A percentile compares a stretch with the other conserved stretches of the same genome.
Evolutionary conservation across 305 asterid genomes (phyloP).

Genomic region (Solanum hybrid): DNA sequence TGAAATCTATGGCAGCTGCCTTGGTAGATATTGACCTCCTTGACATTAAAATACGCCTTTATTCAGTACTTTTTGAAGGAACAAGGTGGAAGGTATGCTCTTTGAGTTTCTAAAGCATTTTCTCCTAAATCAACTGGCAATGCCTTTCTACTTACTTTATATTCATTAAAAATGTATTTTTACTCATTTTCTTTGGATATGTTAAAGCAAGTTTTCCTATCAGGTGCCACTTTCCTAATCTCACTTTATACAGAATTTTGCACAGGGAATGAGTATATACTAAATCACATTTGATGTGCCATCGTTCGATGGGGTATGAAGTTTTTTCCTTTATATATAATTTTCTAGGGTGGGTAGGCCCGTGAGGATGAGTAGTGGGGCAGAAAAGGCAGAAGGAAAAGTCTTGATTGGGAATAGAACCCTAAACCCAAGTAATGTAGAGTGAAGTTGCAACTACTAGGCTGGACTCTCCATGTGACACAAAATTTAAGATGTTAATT

Average conservation of each 20-base stretch:
- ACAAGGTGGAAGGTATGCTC: constrained; percentile 10
- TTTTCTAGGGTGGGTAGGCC: background rate
- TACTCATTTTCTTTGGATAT: background rate
- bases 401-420: background rate
- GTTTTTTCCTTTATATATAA: background rate
- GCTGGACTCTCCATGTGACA: background rate
- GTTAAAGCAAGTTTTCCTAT: background rate
- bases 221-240: background rate
- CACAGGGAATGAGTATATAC: background rate
- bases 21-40: constrained; percentile 10
- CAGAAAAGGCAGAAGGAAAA: background rate
- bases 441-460: background rate
- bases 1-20: constrained; percentile 10
- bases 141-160: background rate
- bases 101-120: background rate
- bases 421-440: background rate
- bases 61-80: constrained; percentile 7
- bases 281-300: background rate
- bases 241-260: background rate
- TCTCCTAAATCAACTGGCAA: background rate
- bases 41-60: constrained; percentile 3
- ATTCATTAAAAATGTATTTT: background rate
- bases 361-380: background rate
- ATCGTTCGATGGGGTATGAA: background rate
- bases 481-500: background rate